Evolutionary conservation across 805 yeast genomes (phyloP), one percentile per base, ranked within the genome.

Genomic region (Teunomyces stri): DNA sequence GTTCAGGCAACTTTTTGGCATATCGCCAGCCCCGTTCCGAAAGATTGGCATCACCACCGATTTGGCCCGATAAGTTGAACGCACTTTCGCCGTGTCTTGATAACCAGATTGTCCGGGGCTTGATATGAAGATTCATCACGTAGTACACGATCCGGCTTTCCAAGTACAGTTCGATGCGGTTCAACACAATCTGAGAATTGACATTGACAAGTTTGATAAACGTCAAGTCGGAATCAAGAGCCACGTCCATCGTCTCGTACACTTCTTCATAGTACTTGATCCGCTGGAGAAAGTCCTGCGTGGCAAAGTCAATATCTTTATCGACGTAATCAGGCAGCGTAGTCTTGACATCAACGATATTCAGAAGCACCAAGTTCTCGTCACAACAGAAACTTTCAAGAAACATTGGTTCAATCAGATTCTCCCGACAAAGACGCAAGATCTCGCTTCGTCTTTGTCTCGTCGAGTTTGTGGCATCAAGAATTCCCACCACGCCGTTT

Each of bases 51-150:
- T 92, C 97, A 16, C 98, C 99, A 29, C 99, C 99, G 53, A 94
- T 88, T 66, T 89, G 89, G 27, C 97, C 97, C 43, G 90, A 90
- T 49, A 94, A 76, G 65, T 94, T 94, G 70, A 85, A 94, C 62
- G 83, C 84, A 2, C 96, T 86, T 69, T 94, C 99, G 22, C 99
- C 99, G 61, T 94, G 99, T 57, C 99, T 81, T 42, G 96, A 88
- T 42, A 94, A 75, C 92, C 96, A 94, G 51, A 94, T 90, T 53
- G 85, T 80, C 52, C 98, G 79, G 22, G 97, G 96, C 63, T 89
- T 88, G 57, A 90, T 87, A 65, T 91, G 97, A 56, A 94, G 72
- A 61, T 94, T 94, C 97, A 94, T 91, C 36, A 94, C 89, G 63
- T 90, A 94, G 68, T 90, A 94, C 15, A 91, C 97, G 52, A 94